phyloP scores from a whole-genome alignment of 805 yeast species.

The Zygotorulaspora sp. region DNA sequence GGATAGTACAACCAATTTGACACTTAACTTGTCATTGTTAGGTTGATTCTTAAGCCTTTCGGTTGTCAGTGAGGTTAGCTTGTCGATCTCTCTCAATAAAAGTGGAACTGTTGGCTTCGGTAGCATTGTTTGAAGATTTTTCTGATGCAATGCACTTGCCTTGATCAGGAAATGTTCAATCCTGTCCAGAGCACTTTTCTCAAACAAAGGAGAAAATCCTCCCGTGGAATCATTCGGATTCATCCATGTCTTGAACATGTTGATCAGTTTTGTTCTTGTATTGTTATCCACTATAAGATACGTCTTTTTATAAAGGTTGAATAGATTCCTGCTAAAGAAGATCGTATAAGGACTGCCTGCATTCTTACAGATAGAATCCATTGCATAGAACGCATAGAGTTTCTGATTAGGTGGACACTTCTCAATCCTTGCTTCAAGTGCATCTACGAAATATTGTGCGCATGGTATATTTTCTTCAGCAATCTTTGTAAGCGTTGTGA shows the following conservation, averaged over 20 bases:
- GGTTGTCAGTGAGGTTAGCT: constrained; percentile 33
- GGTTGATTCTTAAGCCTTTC: constrained; percentile 34
- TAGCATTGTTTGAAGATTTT: constrained; percentile 29
- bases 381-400: constrained; percentile 72
- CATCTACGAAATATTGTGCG: constrained; percentile 73
- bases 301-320: constrained; percentile 65
- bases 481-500: constrained; percentile 72
- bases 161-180: constrained; percentile 70
- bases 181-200: constrained; percentile 58
- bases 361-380: constrained; percentile 89
- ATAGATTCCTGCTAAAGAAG: constrained; percentile 60
- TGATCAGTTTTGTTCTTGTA: constrained; percentile 68
- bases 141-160: constrained; percentile 47
- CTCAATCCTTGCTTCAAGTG: constrained; percentile 68
- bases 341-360: constrained; percentile 88
- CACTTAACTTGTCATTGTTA: constrained; percentile 31
- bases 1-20: constrained; percentile 34
- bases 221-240: constrained; percentile 43
- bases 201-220: constrained; percentile 55
- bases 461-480: constrained; percentile 80
- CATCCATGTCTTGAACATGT: constrained; percentile 87
- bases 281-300: constrained; percentile 74
- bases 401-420: constrained; percentile 81
- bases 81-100: constrained; percentile 36
- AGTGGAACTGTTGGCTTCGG: constrained; percentile 33